These are phyloP conservation scores for Verticillium longisporum DNA, from an alignment of 2,329 filamentous ascomycete species.

Conservation along the genomic window DNA sequence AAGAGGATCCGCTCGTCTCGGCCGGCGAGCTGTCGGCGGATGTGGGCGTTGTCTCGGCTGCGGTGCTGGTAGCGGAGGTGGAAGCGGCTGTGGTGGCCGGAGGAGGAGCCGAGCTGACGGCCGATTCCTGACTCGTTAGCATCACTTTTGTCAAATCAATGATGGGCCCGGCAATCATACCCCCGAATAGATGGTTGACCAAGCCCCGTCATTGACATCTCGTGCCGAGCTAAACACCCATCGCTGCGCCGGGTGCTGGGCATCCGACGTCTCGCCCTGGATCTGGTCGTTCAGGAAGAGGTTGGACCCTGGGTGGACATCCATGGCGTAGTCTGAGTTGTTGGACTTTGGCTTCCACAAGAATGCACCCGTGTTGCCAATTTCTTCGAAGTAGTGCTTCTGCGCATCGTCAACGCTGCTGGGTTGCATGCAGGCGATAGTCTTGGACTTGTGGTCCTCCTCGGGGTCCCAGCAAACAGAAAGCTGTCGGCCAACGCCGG, in stretches of 20 bases:
- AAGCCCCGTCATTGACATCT: conserved; percentile 22
- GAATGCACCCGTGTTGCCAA: conserved; percentile 22
- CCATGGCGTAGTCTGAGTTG: conserved; percentile 22
- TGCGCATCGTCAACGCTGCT: conserved; percentile 19
- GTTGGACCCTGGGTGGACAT: conserved; percentile 22
- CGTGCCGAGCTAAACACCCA: conserved; percentile 25
- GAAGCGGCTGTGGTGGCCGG: conserved; percentile 6
- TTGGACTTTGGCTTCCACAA: conserved; percentile 14
- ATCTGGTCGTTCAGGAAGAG: conserved; percentile 22
- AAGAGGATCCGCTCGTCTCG: background rate
- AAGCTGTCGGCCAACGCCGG: conserved; percentile 20
- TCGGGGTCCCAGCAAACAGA: conserved; percentile 17
- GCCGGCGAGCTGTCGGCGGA: conserved; percentile 1
- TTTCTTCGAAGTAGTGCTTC: conserved; percentile 24
- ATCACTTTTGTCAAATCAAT: too few species aligned
- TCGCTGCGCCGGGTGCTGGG: conserved; percentile 20
- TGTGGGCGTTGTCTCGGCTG: background rate
- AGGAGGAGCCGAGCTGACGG: conserved; percentile 3
- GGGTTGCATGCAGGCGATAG: conserved; percentile 19
- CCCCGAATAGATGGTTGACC: conserved; percentile 22
- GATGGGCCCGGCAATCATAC: conserved; percentile 10
- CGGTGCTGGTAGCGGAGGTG: conserved; percentile 1
- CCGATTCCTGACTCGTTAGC: background rate
- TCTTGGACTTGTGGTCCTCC: conserved; percentile 17
- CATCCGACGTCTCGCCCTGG: conserved; percentile 6